Base-by-base conservation (phyloP, 352 stramenopile species). In the Phytophthora europaea region DNA sequence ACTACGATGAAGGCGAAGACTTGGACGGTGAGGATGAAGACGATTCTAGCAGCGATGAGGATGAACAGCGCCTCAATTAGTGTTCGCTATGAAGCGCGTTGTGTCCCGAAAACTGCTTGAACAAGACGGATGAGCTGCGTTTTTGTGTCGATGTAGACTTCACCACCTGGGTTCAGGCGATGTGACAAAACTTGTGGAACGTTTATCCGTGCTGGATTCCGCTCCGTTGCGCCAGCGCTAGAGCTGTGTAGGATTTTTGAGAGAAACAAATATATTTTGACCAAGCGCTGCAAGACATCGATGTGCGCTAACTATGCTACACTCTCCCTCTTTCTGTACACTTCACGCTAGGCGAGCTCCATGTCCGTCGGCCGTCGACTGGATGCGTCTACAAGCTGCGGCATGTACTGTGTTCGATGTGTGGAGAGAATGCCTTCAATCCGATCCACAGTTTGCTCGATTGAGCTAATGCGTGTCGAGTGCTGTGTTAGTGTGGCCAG, bases 381-480 rank as follows among this genome's bases (percentile, higher is more conserved):
- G 5, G 51, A 38, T 12, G 51, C 50, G 33, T 43, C 23, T 18
- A 58, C 36, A 48, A 73, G 26, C 3, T 65, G 61, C 13, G 64
- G 61, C 64, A 78, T 65, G 57, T 55, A 73, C 10, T 81, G 61
- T 10, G 57, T 65, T 28, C 63, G 45, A 33, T 81, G 75, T 10
- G 70, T 63, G 18, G 61, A 73, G 56, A 82, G 55, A 55, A 88
- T 83, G 40, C 51, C 69, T 72, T 88, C 80, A 53, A 88, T 87
- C 45, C 79, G 73, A 28, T 76, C 76, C 16, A 89, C 73, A 0
- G 71, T 80, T 36, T 86, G 56, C 58, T 85, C 83, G 33, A 89
- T 88, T n/a, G 72, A 78, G 31, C 67, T 78, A 68, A 89, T 83
- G n/a, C 79, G 82, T n/a, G 68, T 77, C 23, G 83, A 85, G 55